A percentile compares a stretch with the other conserved stretches of the same genome.
Conservation (phyloP, 306 rosid species). For the Lathyrus oleraceus region DNA sequence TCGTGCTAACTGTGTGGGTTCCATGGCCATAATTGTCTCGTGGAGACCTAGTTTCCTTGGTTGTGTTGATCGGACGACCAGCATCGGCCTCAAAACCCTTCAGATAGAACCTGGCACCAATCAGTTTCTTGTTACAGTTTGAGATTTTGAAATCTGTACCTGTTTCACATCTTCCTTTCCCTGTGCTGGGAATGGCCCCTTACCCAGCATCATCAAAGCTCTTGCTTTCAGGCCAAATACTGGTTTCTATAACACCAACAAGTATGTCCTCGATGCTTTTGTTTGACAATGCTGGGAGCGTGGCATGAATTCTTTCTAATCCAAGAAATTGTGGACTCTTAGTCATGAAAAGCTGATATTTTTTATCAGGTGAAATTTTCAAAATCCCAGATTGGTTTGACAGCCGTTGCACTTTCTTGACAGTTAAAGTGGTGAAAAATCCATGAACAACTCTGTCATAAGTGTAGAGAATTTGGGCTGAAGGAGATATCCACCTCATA, state of each 20-base stretch:
- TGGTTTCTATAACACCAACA: conserved; percentile 68
- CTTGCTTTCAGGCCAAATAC: conserved; percentile 66
- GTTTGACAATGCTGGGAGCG: too few species aligned
- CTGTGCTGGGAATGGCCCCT: conserved; percentile 61
- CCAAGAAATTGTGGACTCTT: too few species aligned
- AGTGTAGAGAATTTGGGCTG: too few species aligned
- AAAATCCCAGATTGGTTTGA: too few species aligned
- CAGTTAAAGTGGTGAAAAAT: too few species aligned
- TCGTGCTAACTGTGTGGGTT: conserved; percentile 72
- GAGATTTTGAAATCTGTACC: conserved; percentile 59
- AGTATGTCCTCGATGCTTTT: conserved; percentile 42
- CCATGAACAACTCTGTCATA: too few species aligned
- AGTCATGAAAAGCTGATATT: too few species aligned
- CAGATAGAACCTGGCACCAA: conserved; percentile 65
- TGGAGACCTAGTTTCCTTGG: conserved; percentile 57
- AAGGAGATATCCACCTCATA: too few species aligned
- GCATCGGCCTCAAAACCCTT: conserved; percentile 48
- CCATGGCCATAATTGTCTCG: conserved; percentile 84
- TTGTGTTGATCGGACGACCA: conserved; percentile 52
- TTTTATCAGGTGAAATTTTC: too few species aligned
- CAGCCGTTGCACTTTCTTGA: too few species aligned
- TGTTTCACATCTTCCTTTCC: conserved; percentile 71
- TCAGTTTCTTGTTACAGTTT: conserved; percentile 64
- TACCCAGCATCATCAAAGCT: conserved; percentile 45
- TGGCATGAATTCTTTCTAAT: too few species aligned